Percentiles rank a stretch among this genome's conserved stretches.
Conservation (phyloP, 2,329 filamentous ascomycete genomes). For the Daldinia sp. region DNA sequence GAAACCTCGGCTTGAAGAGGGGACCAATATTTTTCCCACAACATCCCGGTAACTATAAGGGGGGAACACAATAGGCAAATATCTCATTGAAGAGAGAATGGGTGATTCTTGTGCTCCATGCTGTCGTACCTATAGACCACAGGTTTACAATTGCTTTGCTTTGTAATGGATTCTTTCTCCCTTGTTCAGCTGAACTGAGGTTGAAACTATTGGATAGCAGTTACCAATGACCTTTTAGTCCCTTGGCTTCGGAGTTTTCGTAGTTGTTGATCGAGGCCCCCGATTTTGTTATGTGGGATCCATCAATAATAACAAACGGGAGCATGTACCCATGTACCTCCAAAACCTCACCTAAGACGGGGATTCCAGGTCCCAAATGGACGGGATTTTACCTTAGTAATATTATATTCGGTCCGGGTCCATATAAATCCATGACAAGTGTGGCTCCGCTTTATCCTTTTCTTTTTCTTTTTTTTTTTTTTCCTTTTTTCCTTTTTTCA, state of each 20-base stretch:
- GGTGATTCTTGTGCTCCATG: background rate
- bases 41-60: background rate
- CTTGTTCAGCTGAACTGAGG: slow-evolving; percentile 30
- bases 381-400: too few species aligned
- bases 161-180: slow-evolving; percentile 22
- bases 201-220: slow-evolving; percentile 32
- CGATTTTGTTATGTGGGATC: slow-evolving; percentile 3
- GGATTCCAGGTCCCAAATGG: too few species aligned
- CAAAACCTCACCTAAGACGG: too few species aligned
- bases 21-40: slow-evolving; percentile 9
- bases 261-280: slow-evolving; percentile 12
- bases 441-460: slow-evolving; percentile 4
- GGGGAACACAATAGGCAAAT: background rate
- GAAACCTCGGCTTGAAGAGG: slow-evolving; percentile 8
- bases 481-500: background rate
- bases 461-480: background rate
- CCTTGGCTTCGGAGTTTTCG: slow-evolving; percentile 18
- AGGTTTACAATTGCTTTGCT: background rate
- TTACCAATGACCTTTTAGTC: slow-evolving; percentile 19
- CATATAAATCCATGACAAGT: slow-evolving; percentile 24
- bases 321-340: slow-evolving; percentile 10
- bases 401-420: slow-evolving; percentile 16
- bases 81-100: slow-evolving; percentile 6
- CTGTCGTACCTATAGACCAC: background rate
- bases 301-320: background rate